These are phyloP conservation scores for Dalbergia cultrata DNA, from an alignment of 306 rosid genomes.

Conservation along the genomic window DNA sequence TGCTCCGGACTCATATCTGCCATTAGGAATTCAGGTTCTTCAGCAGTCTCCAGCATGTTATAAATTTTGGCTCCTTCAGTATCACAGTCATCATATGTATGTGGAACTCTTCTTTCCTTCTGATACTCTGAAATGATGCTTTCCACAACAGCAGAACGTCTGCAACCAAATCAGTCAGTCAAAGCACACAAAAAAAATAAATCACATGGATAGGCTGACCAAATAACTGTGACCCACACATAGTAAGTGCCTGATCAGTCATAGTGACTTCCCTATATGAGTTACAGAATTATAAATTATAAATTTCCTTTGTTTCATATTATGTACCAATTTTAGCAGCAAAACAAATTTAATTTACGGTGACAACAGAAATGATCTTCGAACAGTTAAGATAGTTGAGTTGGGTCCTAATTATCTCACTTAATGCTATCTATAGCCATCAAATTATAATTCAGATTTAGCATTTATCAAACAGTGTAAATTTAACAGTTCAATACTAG, in stretches of 20 bases:
- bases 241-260: slow-evolving; percentile 19
- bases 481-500: slow-evolving; percentile 17
- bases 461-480: background rate
- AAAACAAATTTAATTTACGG: slow-evolving; percentile 3
- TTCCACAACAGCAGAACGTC: slow-evolving; percentile 76
- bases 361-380: slow-evolving; percentile 25
- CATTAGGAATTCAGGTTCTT: slow-evolving; percentile 90
- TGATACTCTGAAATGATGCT: slow-evolving; percentile 70
- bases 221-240: slow-evolving; percentile 10
- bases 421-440: background rate
- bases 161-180: slow-evolving; percentile 50
- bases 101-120: slow-evolving; percentile 56
- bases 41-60: slow-evolving; percentile 81
- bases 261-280: slow-evolving; percentile 30
- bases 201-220: slow-evolving; percentile 32
- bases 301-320: background rate
- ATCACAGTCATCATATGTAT: slow-evolving; percentile 57
- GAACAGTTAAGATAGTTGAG: slow-evolving; percentile 24
- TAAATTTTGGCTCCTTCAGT: slow-evolving; percentile 89
- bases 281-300: background rate
- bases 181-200: slow-evolving; percentile 25
- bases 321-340: slow-evolving; percentile 27
- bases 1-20: slow-evolving; percentile 94
- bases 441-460: slow-evolving; percentile 31
- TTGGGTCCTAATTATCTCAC: slow-evolving; percentile 9